phyloP scores from a whole-genome alignment of 1,284 basidiomycete genomes.

The Caloboletus firmus region DNA sequence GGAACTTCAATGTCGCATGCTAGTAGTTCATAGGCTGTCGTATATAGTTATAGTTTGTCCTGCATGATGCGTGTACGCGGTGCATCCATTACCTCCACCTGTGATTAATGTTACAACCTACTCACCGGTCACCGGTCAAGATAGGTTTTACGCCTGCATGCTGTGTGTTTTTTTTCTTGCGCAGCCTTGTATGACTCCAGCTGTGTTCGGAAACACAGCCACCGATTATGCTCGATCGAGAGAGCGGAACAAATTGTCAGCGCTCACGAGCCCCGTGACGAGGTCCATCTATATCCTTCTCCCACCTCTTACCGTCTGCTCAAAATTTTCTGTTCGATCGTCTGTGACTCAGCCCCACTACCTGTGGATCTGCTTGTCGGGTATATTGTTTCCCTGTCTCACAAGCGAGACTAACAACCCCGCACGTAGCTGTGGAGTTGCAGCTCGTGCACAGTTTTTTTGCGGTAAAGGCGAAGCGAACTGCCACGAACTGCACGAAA shows the following conservation, averaged over 20 bases:
- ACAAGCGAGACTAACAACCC: background rate
- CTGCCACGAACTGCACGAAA: slow-evolving; percentile 1
- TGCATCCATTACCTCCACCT: background rate
- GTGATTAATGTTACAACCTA: background rate
- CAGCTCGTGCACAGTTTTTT: background rate
- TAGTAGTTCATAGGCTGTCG: slow-evolving; percentile 16
- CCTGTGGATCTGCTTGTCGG: slow-evolving; percentile 13
- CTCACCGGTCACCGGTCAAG: no score
- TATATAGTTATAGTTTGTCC: background rate
- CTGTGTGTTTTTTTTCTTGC: background rate
- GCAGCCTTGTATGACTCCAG: no score
- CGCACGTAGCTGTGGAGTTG: background rate
- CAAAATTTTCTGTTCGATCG: slow-evolving; percentile 3
- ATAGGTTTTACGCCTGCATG: background rate
- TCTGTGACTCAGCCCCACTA: slow-evolving; percentile 17
- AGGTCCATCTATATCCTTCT: slow-evolving; percentile 15
- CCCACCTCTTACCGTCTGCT: slow-evolving; percentile 14
- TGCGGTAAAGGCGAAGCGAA: slow-evolving; percentile 5
- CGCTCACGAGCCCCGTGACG: background rate
- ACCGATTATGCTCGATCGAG: slow-evolving; percentile 19
- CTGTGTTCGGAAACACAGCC: slow-evolving; percentile 24
- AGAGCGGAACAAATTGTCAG: slow-evolving; percentile 1
- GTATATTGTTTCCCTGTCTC: background rate
- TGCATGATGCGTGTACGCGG: background rate
- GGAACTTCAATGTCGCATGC: background rate